Base-by-base conservation (phyloP, 2,329 filamentous ascomycete genomes). In the Ophiostoma novo-ulmi region DNA sequence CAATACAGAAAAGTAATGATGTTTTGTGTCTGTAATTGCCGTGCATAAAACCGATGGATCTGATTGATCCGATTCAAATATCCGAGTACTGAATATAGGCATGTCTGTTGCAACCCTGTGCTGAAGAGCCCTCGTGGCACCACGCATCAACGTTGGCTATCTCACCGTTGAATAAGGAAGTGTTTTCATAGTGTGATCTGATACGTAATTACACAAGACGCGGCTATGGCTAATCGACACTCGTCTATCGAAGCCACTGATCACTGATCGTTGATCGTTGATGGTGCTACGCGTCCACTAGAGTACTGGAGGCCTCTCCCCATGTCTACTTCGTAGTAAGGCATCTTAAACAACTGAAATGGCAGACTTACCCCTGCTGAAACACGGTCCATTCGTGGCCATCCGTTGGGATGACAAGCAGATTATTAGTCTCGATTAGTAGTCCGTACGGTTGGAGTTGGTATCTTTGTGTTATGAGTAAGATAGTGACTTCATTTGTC, bases 261-360 rank as follows among this genome's bases (percentile, higher is more conserved):
- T n/a, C 44, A 48, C 44, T 48, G 52, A 44, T 14, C 10, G 3
- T 5, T 13, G 13, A 44, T 44, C 10, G 3, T 14, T 13, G 13
- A 26, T 17, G 6, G 13, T 11, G n/a, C 22, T 5, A 10, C n/a
- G 5, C n/a, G 11, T 26, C n/a, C 6, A 26, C 52, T 26, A 22
- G 14, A 26, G n/a, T 58, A 22, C 52, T 58, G 52, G 52, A 58
- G 52, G 52, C 52, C 52, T 58, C 52, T 58, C 52, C 52, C 13
- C 31, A 31, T 31, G 31, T 31, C 31, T 58, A 22, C 52, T 13
- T 58, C 44, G 22, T 58, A 17, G n/a, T 11, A 22, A 10, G 48
- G 8, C 20, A 48, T 17, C 14, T 1, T 48, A 44, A 14, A 17
- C 20, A n/a, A 20, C 17, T 48, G 44, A 20, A 7, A 48, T 7